phyloP scores from a whole-genome alignment of 2,329 filamentous ascomycete species.

The Fusarium fracticaudum region DNA sequence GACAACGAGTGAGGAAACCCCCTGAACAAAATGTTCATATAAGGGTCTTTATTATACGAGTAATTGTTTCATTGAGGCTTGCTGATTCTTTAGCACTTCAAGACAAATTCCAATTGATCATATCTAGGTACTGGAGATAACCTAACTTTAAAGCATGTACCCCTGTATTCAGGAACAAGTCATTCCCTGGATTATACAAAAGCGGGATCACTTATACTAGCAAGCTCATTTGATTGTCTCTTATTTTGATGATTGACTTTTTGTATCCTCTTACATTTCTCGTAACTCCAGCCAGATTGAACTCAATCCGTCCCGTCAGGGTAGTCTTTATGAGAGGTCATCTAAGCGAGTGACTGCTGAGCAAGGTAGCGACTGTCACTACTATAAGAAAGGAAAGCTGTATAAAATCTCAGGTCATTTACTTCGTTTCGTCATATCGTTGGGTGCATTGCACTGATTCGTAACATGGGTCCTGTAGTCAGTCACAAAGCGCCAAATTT shows the following conservation, averaged over 20 bases:
- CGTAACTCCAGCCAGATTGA: neutral
- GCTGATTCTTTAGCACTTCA: neutral
- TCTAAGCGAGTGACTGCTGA: constrained; percentile 37
- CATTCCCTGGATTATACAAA: neutral
- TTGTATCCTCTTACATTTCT: constrained; percentile 22
- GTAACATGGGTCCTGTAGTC: constrained; percentile 28
- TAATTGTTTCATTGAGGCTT: too few species aligned
- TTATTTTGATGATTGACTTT: constrained; percentile 13
- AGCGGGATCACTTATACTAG: neutral
- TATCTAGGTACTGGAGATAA: neutral
- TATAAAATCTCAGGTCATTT: constrained; percentile 40
- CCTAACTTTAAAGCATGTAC: neutral
- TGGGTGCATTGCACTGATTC: constrained; percentile 31
- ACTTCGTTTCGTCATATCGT: constrained; percentile 43
- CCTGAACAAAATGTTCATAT: neutral
- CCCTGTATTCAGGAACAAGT: neutral
- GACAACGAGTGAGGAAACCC: neutral
- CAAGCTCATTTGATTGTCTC: neutral
- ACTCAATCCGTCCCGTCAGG: constrained; percentile 9
- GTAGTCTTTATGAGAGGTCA: constrained; percentile 16
- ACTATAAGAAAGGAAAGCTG: constrained; percentile 30
- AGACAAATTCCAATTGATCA: neutral
- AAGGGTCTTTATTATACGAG: neutral
- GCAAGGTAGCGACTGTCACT: constrained; percentile 34
- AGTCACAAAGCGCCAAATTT: constrained; percentile 8